A percentile compares a stretch with the other conserved stretches of the same genome.
Evolutionary conservation across 1,284 basidiomycete genomes (phyloP).

Genomic region (Rhizoctonia solani): DNA sequence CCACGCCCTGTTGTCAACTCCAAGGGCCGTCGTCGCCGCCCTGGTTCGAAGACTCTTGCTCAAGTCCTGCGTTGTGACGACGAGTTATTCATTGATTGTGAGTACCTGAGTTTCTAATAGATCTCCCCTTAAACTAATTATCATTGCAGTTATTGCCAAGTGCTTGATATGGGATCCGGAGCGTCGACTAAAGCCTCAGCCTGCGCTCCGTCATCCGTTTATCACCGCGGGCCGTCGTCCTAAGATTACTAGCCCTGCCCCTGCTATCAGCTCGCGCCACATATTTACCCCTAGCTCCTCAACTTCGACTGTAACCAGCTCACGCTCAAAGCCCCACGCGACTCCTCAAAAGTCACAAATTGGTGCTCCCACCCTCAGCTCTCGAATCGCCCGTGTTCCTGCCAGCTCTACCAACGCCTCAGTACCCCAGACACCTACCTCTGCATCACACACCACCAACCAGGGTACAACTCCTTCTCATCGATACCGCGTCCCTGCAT

Average conservation of each 20-base stretch:
- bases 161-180: constrained; percentile 99
- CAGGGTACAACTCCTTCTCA: constrained; percentile 25
- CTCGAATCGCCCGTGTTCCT: constrained; percentile 61
- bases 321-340: constrained; percentile 53
- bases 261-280: constrained; percentile 55
- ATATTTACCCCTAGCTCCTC: constrained; percentile 59
- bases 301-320: constrained; percentile 47
- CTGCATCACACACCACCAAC: constrained; percentile 29
- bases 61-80: constrained; percentile 89
- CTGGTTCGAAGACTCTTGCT: constrained; percentile 86
- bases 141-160: constrained; percentile 74
- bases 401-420: constrained; percentile 47
- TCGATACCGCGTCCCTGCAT: constrained; percentile 33
- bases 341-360: constrained; percentile 86
- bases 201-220: constrained; percentile 91
- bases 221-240: constrained; percentile 63
- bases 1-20: constrained; percentile 95
- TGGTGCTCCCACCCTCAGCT: constrained; percentile 81
- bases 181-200: constrained; percentile 90
- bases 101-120: constrained; percentile 44
- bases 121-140: constrained; percentile 47
- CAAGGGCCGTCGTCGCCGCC: constrained; percentile 90
- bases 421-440: constrained; percentile 30
- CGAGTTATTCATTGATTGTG: constrained; percentile 77
- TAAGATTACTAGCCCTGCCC: constrained; percentile 50